These are phyloP conservation scores for Talaromyces proteolyticus DNA, from an alignment of 495 filamentous ascomycete species.

Conservation along the genomic window DNA sequence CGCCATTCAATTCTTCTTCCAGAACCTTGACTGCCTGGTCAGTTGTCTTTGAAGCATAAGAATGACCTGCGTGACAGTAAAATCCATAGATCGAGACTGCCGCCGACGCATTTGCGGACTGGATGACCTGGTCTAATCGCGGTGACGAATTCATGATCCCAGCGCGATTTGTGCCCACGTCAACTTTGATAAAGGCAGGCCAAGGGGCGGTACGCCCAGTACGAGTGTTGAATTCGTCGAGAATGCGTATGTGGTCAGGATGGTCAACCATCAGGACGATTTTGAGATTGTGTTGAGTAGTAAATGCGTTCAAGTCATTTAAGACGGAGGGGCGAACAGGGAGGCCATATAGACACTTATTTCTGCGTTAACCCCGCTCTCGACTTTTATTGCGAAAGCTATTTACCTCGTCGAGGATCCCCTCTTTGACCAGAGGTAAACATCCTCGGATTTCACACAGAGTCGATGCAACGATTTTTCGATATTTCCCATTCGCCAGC, in stretches of 20 bases:
- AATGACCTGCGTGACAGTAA: conserved; percentile 22
- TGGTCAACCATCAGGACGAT: conserved; percentile 30
- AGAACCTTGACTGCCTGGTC: conserved; percentile 9
- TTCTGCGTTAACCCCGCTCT: background rate
- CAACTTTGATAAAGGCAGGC: conserved; percentile 17
- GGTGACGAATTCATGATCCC: conserved; percentile 9
- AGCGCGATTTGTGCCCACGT: conserved; percentile 11
- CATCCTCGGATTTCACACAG: conserved; percentile 23
- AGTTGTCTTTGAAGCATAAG: conserved; percentile 14
- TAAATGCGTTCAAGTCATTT: conserved; percentile 19
- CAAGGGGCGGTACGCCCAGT: conserved; percentile 5
- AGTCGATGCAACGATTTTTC: conserved; percentile 26
- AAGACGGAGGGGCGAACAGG: conserved; percentile 24
- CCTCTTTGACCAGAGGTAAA: conserved; percentile 23
- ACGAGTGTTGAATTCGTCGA: conserved; percentile 18
- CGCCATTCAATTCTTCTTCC: conserved; percentile 15
- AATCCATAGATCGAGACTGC: conserved; percentile 10
- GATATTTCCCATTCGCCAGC: conserved; percentile 23
- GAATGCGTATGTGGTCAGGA: conserved; percentile 22
- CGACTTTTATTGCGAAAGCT: background rate
- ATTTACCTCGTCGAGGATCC: conserved; percentile 25
- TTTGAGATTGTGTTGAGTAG: conserved; percentile 11
- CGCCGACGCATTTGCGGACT: background rate
- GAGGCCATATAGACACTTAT: conserved; percentile 25
- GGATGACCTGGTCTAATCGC: conserved; percentile 4